A percentile compares a stretch with the other conserved stretches of the same genome.
Conservation (phyloP, 116 monocot genomes). For the Phalaenopsis hybrid region DNA sequence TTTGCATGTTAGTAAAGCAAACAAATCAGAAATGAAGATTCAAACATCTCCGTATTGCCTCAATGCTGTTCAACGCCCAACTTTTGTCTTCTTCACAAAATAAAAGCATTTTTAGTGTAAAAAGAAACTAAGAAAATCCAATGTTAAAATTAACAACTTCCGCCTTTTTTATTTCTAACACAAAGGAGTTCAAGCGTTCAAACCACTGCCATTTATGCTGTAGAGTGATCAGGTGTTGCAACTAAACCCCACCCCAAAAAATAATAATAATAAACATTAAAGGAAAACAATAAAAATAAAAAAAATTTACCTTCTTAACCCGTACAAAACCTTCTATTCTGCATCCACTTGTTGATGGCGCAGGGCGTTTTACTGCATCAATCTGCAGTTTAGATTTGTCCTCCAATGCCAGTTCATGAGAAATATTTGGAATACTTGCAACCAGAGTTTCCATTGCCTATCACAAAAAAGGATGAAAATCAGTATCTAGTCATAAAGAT, state of each 20-base stretch:
- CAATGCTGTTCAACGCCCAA: background rate
- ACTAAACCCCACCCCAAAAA: no score
- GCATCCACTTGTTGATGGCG: slow-evolving; percentile 84
- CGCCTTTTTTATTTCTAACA: background rate
- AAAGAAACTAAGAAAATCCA: background rate
- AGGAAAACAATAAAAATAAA: background rate
- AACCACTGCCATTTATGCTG: background rate
- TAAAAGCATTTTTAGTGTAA: background rate
- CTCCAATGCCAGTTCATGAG: slow-evolving; percentile 51
- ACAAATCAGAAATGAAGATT: no score
- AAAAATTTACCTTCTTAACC: slow-evolving; percentile 72
- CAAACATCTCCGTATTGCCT: no score
- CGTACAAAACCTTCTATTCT: slow-evolving; percentile 95
- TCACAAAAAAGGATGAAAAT: background rate
- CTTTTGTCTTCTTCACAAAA: background rate
- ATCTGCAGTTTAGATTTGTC: slow-evolving; percentile 50
- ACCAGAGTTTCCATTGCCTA: slow-evolving; percentile 91
- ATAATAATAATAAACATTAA: no score
- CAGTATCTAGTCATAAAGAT: background rate
- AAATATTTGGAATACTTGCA: slow-evolving; percentile 49
- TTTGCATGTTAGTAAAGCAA: no score
- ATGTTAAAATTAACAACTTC: background rate
- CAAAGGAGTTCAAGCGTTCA: background rate
- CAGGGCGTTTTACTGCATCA: slow-evolving; percentile 62
- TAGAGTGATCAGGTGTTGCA: background rate